Evolutionary conservation across 1,284 basidiomycete species (phyloP).

Genomic region (Puccinia novopanici): DNA sequence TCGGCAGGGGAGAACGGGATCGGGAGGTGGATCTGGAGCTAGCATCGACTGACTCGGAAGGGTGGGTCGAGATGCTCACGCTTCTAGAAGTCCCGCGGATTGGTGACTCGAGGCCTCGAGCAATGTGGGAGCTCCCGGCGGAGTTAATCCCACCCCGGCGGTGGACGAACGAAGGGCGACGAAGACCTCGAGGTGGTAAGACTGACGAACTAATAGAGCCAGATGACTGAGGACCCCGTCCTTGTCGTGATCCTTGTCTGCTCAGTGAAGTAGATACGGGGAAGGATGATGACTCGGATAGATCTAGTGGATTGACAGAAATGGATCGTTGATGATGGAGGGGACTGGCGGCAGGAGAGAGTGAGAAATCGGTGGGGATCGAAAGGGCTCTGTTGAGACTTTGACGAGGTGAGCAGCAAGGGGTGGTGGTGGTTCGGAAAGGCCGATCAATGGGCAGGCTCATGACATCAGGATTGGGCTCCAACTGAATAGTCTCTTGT

Average conservation of each 20-base stretch:
- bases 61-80: constrained; percentile 63
- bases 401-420: constrained; percentile 27
- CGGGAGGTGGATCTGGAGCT: constrained; percentile 94
- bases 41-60: constrained; percentile 68
- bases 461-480: constrained; percentile 26
- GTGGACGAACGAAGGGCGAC: constrained; percentile 27
- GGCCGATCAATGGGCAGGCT: constrained; percentile 13
- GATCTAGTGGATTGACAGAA: constrained; percentile 30
- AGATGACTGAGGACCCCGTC: too few species aligned
- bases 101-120: constrained; percentile 44
- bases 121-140: constrained; percentile 52
- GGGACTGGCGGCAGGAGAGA: neutral
- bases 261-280: constrained; percentile 23
- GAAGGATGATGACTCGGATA: constrained; percentile 26
- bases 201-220: neutral
- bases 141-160: constrained; percentile 38
- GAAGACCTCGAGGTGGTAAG: constrained; percentile 9
- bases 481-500: neutral
- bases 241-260: constrained; percentile 29
- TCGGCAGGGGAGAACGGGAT: constrained; percentile 78
- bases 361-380: constrained; percentile 32
- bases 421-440: constrained; percentile 34
- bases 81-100: constrained; percentile 51
- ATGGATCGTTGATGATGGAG: constrained; percentile 33
- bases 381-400: constrained; percentile 34